Percentiles rank a stretch among this genome's conserved stretches.
Evolutionary conservation across 2,329 filamentous ascomycete genomes (phyloP).

Genomic region (Colletotrichum magnum): DNA sequence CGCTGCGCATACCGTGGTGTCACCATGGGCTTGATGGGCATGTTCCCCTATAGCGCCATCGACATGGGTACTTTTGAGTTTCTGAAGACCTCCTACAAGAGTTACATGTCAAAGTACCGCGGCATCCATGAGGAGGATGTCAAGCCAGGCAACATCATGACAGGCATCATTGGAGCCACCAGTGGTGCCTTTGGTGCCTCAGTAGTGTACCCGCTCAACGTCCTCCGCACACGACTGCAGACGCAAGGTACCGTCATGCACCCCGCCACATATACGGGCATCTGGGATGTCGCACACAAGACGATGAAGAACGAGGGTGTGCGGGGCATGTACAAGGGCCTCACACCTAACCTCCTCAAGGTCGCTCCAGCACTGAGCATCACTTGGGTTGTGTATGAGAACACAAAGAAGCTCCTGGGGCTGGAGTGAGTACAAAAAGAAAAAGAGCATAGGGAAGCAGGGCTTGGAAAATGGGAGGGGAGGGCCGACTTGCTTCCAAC

Average conservation of each 20-base stretch:
- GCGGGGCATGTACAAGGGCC: conserved; percentile 91
- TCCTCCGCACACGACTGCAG: conserved; percentile 91
- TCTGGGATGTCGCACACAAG: conserved; percentile 88
- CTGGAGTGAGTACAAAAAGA: conserved; percentile 55
- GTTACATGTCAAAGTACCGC: conserved; percentile 76
- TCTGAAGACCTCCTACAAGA: conserved; percentile 82
- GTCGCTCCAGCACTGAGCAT: conserved; percentile 97
- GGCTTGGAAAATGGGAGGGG: too few species aligned
- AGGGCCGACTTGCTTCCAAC: too few species aligned
- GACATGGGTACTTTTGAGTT: conserved; percentile 97
- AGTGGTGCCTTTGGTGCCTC: conserved; percentile 93
- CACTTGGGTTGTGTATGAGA: conserved; percentile 94
- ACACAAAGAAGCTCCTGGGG: conserved; percentile 81
- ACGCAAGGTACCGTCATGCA: conserved; percentile 96
- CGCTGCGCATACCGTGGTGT: conserved; percentile 90
- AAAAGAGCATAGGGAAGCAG: background rate
- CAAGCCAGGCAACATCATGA: conserved; percentile 83
- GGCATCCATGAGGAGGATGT: conserved; percentile 88
- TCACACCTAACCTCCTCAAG: conserved; percentile 96
- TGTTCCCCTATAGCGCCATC: conserved; percentile 98
- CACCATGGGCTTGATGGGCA: conserved; percentile 93
- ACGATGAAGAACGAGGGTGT: conserved; percentile 88
- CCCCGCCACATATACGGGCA: conserved; percentile 89
- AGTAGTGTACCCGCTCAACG: conserved; percentile 95
- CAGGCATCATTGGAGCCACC: conserved; percentile 89